Percentiles rank a stretch among this genome's conserved stretches.
Evolutionary conservation across 1,284 basidiomycete species (phyloP).

Genomic region (Malassezia obtusa): DNA sequence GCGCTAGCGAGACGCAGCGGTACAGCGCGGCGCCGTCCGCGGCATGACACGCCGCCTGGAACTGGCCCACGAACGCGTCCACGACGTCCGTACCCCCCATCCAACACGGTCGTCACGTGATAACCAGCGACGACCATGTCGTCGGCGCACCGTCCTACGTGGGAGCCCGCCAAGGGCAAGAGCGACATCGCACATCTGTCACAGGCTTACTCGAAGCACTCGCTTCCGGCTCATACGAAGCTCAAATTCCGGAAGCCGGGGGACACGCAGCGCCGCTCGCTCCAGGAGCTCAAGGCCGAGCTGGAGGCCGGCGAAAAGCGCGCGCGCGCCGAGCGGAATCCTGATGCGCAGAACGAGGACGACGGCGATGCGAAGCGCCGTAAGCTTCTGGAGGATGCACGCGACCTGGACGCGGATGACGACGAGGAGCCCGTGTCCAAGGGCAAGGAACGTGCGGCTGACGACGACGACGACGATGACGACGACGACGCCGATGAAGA

Average conservation of each 20-base stretch:
- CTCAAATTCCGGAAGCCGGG: constrained; percentile 41
- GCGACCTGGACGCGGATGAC: constrained; percentile 21
- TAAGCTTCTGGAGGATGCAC: constrained; percentile 15
- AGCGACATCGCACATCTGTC: constrained; percentile 25
- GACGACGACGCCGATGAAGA: constrained; percentile 10
- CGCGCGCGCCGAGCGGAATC: neutral
- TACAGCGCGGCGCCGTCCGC: neutral
- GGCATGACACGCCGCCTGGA: neutral
- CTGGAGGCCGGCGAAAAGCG: constrained; percentile 28
- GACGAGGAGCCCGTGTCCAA: neutral
- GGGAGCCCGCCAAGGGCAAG: constrained; percentile 34
- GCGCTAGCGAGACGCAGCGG: neutral
- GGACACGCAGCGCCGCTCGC: constrained; percentile 13
- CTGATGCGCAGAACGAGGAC: constrained; percentile 13
- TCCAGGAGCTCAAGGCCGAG: constrained; percentile 33
- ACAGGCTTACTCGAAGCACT: constrained; percentile 12
- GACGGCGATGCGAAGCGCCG: constrained; percentile 8
- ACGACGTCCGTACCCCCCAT: neutral
- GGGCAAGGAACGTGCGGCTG: neutral
- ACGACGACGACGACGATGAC: neutral
- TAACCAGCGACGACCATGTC: constrained; percentile 22
- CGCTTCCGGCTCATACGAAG: constrained; percentile 33
- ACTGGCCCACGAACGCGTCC: neutral
- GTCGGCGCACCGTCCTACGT: constrained; percentile 43
- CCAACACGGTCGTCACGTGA: neutral